Evolutionary conservation across 345 rosid species (phyloP).

Genomic region (Ricinus communis): DNA sequence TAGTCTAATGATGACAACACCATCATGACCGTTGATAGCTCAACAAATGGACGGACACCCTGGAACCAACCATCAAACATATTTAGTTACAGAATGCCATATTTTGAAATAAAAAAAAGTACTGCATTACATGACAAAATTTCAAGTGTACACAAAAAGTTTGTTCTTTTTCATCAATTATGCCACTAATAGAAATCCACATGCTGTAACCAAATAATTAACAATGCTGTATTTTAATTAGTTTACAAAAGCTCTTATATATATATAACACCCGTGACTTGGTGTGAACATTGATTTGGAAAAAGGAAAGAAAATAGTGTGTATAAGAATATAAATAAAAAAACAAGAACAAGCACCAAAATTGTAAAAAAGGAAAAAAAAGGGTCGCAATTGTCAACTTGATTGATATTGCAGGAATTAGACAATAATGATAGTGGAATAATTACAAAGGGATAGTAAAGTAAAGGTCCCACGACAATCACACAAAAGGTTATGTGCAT

Average conservation of each 20-base stretch:
- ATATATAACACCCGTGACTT: not conserved
- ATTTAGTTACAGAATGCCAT: too few relatives aligned
- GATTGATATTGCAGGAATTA: not conserved
- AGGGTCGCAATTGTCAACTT: not conserved
- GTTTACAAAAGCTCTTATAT: not conserved
- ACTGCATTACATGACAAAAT: too few relatives aligned
- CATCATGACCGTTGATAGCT: conserved; percentile 62
- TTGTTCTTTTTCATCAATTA: too few relatives aligned
- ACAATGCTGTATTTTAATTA: too few relatives aligned
- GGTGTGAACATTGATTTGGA: not conserved
- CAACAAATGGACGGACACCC: conserved; percentile 94
- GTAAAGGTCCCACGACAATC: conserved; percentile 25
- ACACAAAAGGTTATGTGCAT: not conserved
- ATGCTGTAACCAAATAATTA: not conserved
- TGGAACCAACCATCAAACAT: conserved; percentile 22
- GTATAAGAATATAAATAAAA: too few relatives aligned
- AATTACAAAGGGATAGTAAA: conserved; percentile 16
- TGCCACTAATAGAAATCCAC: too few relatives aligned
- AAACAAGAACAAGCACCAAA: not conserved
- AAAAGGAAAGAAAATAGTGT: too few relatives aligned
- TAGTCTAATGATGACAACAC: conserved; percentile 72
- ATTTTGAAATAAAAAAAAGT: too few relatives aligned
- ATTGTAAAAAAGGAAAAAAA: too few relatives aligned
- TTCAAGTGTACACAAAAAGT: too few relatives aligned
- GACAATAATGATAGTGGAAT: not conserved